These are phyloP conservation scores for Cylindrotheca closterium DNA, from an alignment of 108 stramenopile species.

Conservation along the genomic window DNA sequence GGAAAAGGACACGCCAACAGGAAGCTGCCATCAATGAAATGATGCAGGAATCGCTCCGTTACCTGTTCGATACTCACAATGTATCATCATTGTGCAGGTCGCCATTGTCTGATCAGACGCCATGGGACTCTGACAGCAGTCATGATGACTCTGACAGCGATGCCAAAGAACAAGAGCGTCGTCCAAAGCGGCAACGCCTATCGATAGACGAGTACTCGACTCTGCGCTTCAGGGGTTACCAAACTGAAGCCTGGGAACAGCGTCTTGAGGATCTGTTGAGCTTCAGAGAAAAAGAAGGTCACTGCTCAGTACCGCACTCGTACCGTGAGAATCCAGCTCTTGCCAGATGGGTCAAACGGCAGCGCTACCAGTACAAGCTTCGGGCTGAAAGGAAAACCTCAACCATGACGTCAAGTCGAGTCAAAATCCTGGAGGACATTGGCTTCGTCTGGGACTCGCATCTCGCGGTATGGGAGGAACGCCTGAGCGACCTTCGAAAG, in stretches of 20 bases:
- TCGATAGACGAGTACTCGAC: too few relatives aligned
- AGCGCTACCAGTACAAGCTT: slow-evolving; percentile 50
- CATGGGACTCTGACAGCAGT: too few relatives aligned
- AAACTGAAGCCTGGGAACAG: slow-evolving; percentile 39
- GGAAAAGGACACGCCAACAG: too few relatives aligned
- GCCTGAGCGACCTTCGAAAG: slow-evolving; percentile 17
- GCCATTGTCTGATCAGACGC: too few relatives aligned
- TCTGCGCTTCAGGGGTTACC: slow-evolving; percentile 21
- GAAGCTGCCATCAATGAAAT: too few relatives aligned
- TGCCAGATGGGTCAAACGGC: slow-evolving; percentile 23
- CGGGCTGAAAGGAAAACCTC: slow-evolving; percentile 32
- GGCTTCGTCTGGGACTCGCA: slow-evolving; percentile 53
- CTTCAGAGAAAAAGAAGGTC: slow-evolving; percentile 39
- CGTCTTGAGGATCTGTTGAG: slow-evolving; percentile 33
- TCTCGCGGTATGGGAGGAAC: slow-evolving; percentile 26
- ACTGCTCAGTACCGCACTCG: slow-evolving; percentile 42
- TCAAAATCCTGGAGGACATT: slow-evolving; percentile 31
- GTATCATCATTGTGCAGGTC: too few relatives aligned
- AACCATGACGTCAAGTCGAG: slow-evolving; percentile 39
- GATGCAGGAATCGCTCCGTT: too few relatives aligned
- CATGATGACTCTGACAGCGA: too few relatives aligned
- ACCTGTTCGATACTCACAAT: too few relatives aligned
- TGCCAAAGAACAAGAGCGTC: too few relatives aligned
- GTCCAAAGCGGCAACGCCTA: too few relatives aligned
- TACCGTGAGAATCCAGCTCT: slow-evolving; percentile 18